phyloP scores from a whole-genome alignment of 129 eudicot genomes.

The Smallanthus sonchifolius region DNA sequence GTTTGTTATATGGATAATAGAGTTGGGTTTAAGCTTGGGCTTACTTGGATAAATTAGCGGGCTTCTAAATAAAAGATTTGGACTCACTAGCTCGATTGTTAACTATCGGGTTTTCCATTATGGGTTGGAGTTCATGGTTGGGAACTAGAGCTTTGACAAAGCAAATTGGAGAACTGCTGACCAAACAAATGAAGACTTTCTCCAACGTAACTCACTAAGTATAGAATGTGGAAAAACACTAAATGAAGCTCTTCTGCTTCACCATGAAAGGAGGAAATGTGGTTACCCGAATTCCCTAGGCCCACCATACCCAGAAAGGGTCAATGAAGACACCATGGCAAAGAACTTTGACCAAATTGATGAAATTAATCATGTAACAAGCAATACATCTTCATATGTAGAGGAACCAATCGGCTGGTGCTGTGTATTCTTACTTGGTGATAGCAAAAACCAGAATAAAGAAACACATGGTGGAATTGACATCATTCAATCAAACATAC shows the following conservation, averaged over 20 bases:
- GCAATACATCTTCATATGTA: slow-evolving; percentile 22
- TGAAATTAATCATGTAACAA: slow-evolving; percentile 15
- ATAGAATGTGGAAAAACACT: slow-evolving; percentile 73
- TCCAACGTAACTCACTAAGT: slow-evolving; percentile 68
- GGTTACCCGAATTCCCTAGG: slow-evolving; percentile 36
- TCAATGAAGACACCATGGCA: slow-evolving; percentile 29
- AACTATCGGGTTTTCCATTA: slow-evolving; percentile 86
- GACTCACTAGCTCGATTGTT: too few relatives aligned
- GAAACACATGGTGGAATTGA: too few relatives aligned
- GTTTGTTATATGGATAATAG: too few relatives aligned
- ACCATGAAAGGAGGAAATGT: slow-evolving; percentile 60
- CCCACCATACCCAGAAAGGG: slow-evolving; percentile 22
- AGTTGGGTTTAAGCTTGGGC: too few relatives aligned
- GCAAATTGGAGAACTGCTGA: slow-evolving; percentile 71
- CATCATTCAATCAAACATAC: too few relatives aligned
- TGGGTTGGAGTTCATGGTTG: slow-evolving; percentile 72
- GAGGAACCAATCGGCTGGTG: too few relatives aligned
- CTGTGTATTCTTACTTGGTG: too few relatives aligned
- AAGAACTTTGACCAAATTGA: slow-evolving; percentile 38
- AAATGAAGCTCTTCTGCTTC: slow-evolving; percentile 70
- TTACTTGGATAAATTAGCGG: too few relatives aligned
- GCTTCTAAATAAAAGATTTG: too few relatives aligned
- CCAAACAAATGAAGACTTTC: slow-evolving; percentile 40
- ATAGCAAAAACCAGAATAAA: too few relatives aligned
- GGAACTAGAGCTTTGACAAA: slow-evolving; percentile 94